Percentiles rank a stretch among this genome's conserved stretches.
Evolutionary conservation across 306 rosid genomes (phyloP).

Genomic region (Myrica gale): DNA sequence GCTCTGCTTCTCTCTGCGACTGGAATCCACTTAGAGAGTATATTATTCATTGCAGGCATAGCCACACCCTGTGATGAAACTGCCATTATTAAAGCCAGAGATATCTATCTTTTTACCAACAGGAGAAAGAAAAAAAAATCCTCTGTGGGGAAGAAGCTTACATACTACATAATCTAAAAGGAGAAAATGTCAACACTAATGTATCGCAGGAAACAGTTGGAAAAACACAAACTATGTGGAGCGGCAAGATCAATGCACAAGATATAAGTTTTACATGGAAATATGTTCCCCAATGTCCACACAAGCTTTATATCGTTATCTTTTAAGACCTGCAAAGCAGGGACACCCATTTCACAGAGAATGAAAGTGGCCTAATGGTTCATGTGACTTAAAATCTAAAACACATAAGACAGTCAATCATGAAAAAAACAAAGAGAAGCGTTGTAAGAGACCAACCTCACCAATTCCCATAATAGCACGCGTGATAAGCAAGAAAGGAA

Average conservation of each 20-base stretch:
- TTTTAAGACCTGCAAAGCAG: conserved; percentile 1
- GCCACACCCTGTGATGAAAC: conserved; percentile 85
- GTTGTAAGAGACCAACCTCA: conserved; percentile 65
- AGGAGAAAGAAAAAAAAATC: not conserved
- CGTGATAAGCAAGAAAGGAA: conserved; percentile 78
- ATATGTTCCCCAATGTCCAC: not conserved
- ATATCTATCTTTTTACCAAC: not conserved
- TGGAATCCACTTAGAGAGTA: conserved; percentile 92
- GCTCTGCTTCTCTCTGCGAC: conserved; percentile 98
- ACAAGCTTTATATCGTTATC: not conserved
- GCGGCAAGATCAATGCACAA: not conserved
- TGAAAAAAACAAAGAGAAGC: conserved; percentile 17
- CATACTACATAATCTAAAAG: not conserved
- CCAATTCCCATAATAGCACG: conserved; percentile 97
- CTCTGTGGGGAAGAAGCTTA: not conserved
- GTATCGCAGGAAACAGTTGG: not conserved
- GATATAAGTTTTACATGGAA: not conserved
- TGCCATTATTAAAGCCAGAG: not conserved
- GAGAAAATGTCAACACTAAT: not conserved
- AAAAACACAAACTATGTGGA: not conserved
- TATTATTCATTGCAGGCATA: conserved; percentile 98
- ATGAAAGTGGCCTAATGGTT: conserved; percentile 4
- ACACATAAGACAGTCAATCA: conserved; percentile 1
- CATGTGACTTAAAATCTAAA: conserved; percentile 1
- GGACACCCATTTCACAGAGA: conserved; percentile 9